Conservation (phyloP, 2,329 filamentous ascomycete species). For the Akanthomyces lecanii region DNA sequence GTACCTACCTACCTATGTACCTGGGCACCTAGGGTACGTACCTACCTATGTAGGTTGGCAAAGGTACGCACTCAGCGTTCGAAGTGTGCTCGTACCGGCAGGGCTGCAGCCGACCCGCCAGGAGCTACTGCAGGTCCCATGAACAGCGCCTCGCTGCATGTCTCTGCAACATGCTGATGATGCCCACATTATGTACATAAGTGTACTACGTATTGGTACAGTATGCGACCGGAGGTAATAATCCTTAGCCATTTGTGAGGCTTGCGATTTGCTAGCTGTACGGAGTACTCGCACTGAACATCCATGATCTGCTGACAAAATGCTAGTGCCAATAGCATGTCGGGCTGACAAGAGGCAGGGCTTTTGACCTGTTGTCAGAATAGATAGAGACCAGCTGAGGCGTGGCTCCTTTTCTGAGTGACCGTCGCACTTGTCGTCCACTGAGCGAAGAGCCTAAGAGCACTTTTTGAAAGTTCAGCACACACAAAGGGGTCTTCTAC, state of each 20-base stretch:
- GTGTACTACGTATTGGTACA: too few relatives aligned
- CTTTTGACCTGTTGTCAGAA: not conserved
- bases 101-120: too few relatives aligned
- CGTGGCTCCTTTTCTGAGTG: not conserved
- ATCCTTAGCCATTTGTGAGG: not conserved
- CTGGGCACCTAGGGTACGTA: too few relatives aligned
- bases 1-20: too few relatives aligned
- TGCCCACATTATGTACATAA: not conserved
- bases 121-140: not conserved
- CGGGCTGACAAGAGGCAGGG: not conserved
- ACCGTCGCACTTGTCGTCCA: not conserved
- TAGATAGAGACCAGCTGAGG: not conserved
- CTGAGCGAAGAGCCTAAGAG: not conserved
- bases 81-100: too few relatives aligned
- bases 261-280: not conserved
- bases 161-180: not conserved
- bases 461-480: not conserved
- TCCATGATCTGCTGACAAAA: too few relatives aligned
- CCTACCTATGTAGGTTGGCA: too few relatives aligned
- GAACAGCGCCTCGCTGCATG: conserved; percentile 4
- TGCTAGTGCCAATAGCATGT: not conserved
- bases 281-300: not conserved
- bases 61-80: too few relatives aligned
- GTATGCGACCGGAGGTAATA: not conserved
- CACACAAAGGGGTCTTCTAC: not conserved